Base-by-base conservation (phyloP, 306 rosid species). In the Cotoneaster glaucophyllus region DNA sequence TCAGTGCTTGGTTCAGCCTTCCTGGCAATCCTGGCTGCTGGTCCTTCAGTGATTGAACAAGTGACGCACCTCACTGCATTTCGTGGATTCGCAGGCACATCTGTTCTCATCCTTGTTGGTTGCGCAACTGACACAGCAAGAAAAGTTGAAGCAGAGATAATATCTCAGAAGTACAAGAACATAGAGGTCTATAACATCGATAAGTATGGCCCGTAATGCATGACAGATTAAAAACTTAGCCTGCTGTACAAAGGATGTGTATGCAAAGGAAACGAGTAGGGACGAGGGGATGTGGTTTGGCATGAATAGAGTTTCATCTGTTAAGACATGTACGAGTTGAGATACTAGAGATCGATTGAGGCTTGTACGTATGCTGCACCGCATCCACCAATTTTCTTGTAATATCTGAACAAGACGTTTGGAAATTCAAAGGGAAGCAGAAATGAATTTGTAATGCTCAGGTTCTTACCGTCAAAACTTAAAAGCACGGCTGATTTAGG, bases 121-220 rank as follows among this genome's bases (percentile, higher is more conserved):
- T 95, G 98, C 25, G 97, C 96, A 48, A 90, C 97, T 53, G 97
- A 95, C 82, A 95, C 98, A 6, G 97, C 98, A 17, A 90, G 97
- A 82, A 92, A 95, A 83, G 97, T 92, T 82, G 88, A 89, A 83
- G 98, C 95, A 3, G 97, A 95, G 87, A 95, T 95, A 64, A 92
- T 90, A 81, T 92, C 97, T 68, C 98, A 92, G 64, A 92, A 92
- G 84, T 95, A 95, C 86, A 90, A 90, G 87, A 89, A 89, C 90
- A 95, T 92, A 21, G 98, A 95, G 81, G 87, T 95, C 77, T 92
- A 95, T 67, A 96, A 92, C 85, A 77, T 85, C 11, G 91, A 94
- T 65, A 91, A 87, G 86, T 88, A 83, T 69, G 88, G 83, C 80
- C 71, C 87, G 0, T 82, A 57, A 73, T 25, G 57, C 15, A 14